Conservation (phyloP, 306 rosid genomes). For the Coriaria nepalensis region DNA sequence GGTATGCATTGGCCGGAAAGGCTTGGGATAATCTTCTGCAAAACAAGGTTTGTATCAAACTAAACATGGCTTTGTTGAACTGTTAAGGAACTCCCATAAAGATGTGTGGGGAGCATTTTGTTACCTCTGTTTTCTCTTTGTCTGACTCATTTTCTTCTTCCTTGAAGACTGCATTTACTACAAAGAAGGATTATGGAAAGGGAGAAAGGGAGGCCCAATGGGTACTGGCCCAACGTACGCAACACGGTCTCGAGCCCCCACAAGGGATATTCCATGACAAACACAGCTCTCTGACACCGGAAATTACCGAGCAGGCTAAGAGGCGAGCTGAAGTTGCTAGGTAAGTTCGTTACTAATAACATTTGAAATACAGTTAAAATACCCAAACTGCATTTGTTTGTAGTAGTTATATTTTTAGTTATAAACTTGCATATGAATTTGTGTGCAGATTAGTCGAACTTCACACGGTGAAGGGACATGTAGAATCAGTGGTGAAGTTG, state of each 20-base stretch:
- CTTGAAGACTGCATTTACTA: constrained; percentile 57
- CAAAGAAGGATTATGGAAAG: constrained; percentile 65
- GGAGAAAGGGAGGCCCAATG: constrained; percentile 79
- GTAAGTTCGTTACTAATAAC: too few relatives aligned
- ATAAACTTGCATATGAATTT: too few relatives aligned
- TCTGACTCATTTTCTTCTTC: neutral
- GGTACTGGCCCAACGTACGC: constrained; percentile 65
- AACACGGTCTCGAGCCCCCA: constrained; percentile 42
- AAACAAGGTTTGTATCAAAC: too few relatives aligned
- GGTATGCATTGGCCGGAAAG: constrained; percentile 41
- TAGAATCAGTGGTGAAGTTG: too few relatives aligned
- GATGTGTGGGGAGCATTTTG: too few relatives aligned
- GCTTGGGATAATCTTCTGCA: constrained; percentile 63
- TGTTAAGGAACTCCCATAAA: too few relatives aligned
- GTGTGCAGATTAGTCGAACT: too few relatives aligned
- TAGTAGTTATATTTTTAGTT: too few relatives aligned
- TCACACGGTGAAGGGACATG: too few relatives aligned
- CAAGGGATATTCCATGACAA: constrained; percentile 18
- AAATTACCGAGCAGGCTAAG: constrained; percentile 71
- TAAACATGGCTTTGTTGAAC: too few relatives aligned
- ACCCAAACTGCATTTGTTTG: too few relatives aligned
- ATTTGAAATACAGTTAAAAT: too few relatives aligned
- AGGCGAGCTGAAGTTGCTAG: constrained; percentile 82
- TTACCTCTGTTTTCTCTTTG: neutral
- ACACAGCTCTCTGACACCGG: constrained; percentile 29